Conservation (phyloP, 2,329 filamentous ascomycete species). For the Chaetomium sp. region DNA sequence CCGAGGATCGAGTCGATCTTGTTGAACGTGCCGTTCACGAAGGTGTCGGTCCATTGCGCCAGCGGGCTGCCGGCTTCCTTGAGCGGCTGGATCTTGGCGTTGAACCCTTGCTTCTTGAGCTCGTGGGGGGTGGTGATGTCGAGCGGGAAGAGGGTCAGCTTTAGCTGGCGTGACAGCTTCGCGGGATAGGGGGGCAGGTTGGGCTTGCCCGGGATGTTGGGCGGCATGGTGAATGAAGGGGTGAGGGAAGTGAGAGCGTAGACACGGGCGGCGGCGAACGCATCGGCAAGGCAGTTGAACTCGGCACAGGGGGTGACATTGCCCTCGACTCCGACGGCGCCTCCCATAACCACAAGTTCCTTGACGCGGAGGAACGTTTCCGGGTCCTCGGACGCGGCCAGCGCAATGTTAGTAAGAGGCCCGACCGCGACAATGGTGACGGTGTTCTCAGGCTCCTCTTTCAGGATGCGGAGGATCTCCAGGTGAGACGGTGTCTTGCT, state of each 20-base stretch:
- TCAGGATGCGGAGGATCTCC: slow-evolving; percentile 82
- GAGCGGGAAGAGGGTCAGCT: slow-evolving; percentile 65
- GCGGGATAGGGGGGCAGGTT: slow-evolving; percentile 56
- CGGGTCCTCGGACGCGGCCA: slow-evolving; percentile 81
- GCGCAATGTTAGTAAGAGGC: slow-evolving; percentile 85
- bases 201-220: slow-evolving; percentile 45
- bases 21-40: slow-evolving; percentile 62
- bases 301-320: slow-evolving; percentile 84
- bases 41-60: slow-evolving; percentile 65
- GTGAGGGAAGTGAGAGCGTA: slow-evolving; percentile 69
- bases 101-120: slow-evolving; percentile 55
- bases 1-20: slow-evolving; percentile 60
- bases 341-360: slow-evolving; percentile 94
- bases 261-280: slow-evolving; percentile 67
- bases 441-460: slow-evolving; percentile 73
- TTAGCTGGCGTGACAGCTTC: slow-evolving; percentile 56
- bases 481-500: slow-evolving; percentile 68
- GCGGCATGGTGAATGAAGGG: slow-evolving; percentile 76
- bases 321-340: slow-evolving; percentile 69
- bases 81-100: slow-evolving; percentile 46
- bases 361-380: slow-evolving; percentile 84
- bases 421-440: slow-evolving; percentile 88
- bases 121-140: slow-evolving; percentile 70
- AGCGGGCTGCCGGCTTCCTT: slow-evolving; percentile 61
- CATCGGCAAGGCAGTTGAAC: slow-evolving; percentile 93